Conservation (phyloP, 2,329 filamentous ascomycete species). For the Rutstroemia sp. region DNA sequence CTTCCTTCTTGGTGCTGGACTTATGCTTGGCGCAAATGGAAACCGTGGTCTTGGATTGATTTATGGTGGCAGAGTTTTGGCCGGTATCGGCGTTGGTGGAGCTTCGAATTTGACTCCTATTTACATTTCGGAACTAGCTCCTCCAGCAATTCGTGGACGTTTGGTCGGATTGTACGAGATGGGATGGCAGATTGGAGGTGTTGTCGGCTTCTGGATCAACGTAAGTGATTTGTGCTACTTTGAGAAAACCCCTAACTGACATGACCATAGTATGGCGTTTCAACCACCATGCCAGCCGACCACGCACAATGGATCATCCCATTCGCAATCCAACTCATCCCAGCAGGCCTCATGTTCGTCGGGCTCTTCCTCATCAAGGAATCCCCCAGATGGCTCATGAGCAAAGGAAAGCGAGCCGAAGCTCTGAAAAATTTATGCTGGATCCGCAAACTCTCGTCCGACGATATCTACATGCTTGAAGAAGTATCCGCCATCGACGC, state of each 20-base stretch:
- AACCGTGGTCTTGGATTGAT: constrained; percentile 5
- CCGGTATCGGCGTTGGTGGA: constrained; percentile 22
- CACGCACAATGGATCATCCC: constrained; percentile 30
- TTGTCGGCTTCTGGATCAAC: constrained; percentile 61
- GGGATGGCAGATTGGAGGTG: constrained; percentile 55
- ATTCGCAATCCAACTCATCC: constrained; percentile 31
- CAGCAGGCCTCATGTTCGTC: constrained; percentile 25
- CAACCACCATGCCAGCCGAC: constrained; percentile 31
- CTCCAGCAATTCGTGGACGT: constrained; percentile 34
- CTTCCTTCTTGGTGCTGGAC: constrained; percentile 63
- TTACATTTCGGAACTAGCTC: constrained; percentile 53
- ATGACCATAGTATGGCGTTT: constrained; percentile 47
- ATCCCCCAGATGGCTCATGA: constrained; percentile 46
- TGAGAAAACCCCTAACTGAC: neutral
- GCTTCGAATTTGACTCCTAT: constrained; percentile 54
- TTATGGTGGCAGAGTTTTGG: constrained; percentile 22
- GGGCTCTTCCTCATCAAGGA: constrained; percentile 57
- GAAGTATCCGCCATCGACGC: constrained; percentile 65
- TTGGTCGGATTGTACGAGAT: constrained; percentile 62
- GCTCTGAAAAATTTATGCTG: constrained; percentile 44
- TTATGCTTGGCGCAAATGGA: constrained; percentile 53
- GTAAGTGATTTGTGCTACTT: constrained; percentile 25
- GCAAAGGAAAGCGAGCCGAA: constrained; percentile 5
- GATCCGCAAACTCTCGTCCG: constrained; percentile 51
- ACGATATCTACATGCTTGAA: constrained; percentile 62